These are phyloP conservation scores for Strigomonas galati DNA, from an alignment of 208 protist species.

Conservation along the genomic window DNA sequence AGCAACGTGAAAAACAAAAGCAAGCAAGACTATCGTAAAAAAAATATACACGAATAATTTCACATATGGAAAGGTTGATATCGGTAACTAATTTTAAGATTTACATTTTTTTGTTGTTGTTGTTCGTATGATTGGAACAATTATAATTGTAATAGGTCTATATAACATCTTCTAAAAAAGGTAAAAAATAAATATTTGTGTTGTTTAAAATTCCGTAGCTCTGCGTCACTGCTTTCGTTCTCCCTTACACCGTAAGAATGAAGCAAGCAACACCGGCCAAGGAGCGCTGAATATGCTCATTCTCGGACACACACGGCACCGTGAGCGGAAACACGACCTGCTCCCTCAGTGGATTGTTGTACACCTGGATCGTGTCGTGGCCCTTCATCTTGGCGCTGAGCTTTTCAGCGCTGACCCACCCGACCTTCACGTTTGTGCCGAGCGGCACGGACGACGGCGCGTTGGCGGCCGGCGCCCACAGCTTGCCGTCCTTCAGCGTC, in stretches of 20 bases:
- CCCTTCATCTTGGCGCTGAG: conserved; percentile 20
- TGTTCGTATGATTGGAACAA: no score
- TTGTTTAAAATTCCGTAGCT: no score
- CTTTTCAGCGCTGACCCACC: conserved; percentile 44
- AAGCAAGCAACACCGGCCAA: conserved; percentile 74
- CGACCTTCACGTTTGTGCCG: conserved; percentile 39
- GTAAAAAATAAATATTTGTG: no score
- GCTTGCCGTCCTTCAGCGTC: conserved; percentile 32
- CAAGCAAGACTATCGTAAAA: no score
- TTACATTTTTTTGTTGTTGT: no score
- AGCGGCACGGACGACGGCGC: conserved; percentile 65
- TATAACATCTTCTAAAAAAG: no score
- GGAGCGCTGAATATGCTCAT: conserved; percentile 28
- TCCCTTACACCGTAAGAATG: conserved; percentile 37
- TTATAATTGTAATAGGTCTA: no score
- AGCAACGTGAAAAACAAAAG: no score
- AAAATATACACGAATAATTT: no score
- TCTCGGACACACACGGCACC: conserved; percentile 28
- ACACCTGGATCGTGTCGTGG: conserved; percentile 59
- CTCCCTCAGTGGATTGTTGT: conserved; percentile 55
- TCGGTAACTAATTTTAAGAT: no score
- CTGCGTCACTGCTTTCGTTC: no score
- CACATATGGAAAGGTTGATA: no score
- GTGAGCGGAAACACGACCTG: conserved; percentile 48
- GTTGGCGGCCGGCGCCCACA: conserved; percentile 38